phyloP scores from a whole-genome alignment of 495 filamentous ascomycete genomes.

The Penicillium antarcticum region DNA sequence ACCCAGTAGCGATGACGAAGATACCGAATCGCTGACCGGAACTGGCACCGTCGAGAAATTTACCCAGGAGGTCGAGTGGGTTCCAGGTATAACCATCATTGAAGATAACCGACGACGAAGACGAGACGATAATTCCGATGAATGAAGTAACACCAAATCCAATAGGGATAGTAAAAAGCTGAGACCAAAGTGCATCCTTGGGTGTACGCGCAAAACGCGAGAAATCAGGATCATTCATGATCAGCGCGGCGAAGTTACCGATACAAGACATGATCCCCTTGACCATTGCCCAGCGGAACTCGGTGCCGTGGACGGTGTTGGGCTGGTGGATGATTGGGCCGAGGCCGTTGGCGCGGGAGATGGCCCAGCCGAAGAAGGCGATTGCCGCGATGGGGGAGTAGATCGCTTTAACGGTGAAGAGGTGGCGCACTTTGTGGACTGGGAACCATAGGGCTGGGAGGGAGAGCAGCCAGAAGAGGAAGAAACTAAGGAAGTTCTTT shows the following conservation, averaged over 20 bases:
- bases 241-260: slow-evolving; percentile 87
- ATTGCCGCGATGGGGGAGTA: slow-evolving; percentile 82
- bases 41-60: slow-evolving; percentile 71
- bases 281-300: slow-evolving; percentile 77
- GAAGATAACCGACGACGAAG: slow-evolving; percentile 76
- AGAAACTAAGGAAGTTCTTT: slow-evolving; percentile 72
- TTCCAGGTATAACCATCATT: slow-evolving; percentile 77
- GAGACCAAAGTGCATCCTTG: slow-evolving; percentile 82
- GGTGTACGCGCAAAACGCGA: slow-evolving; percentile 80
- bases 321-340: slow-evolving; percentile 81
- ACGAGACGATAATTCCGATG: slow-evolving; percentile 91
- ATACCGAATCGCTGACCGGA: slow-evolving; percentile 80
- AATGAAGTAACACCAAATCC: slow-evolving; percentile 89
- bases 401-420: slow-evolving; percentile 89
- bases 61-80: slow-evolving; percentile 70
- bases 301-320: slow-evolving; percentile 59
- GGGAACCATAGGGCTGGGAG: slow-evolving; percentile 81
- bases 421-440: slow-evolving; percentile 62
- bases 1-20: slow-evolving; percentile 80
- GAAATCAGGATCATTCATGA: slow-evolving; percentile 83
- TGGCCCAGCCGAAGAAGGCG: slow-evolving; percentile 87
- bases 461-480: slow-evolving; percentile 78
- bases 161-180: slow-evolving; percentile 80
- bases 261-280: slow-evolving; percentile 84
- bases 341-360: slow-evolving; percentile 77